phyloP scores from a whole-genome alignment of 805 yeast genomes.

The Monosporozyma servazzii region DNA sequence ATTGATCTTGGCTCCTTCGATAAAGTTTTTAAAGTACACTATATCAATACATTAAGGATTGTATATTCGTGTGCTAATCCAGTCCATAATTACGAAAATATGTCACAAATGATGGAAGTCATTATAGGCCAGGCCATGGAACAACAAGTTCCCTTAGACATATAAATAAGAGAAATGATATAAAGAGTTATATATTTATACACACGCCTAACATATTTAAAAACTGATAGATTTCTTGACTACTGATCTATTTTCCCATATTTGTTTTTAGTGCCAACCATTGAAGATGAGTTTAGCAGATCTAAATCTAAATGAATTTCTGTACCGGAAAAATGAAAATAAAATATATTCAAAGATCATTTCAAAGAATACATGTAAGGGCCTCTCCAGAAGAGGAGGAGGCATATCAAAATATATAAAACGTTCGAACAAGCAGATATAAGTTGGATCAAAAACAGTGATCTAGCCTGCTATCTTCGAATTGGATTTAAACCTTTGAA shows the following conservation, averaged over 20 bases:
- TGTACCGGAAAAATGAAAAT: neutral
- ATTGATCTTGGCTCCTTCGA: constrained; percentile 48
- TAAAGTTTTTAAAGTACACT: constrained; percentile 43
- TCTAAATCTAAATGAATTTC: neutral
- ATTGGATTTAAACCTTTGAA: too few relatives aligned
- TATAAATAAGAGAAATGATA: neutral
- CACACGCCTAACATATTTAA: neutral
- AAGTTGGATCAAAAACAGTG: neutral
- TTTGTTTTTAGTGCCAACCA: neutral
- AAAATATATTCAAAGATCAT: neutral
- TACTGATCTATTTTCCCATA: neutral
- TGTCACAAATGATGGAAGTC: constrained; percentile 25
- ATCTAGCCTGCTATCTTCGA: neutral
- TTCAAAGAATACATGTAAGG: neutral
- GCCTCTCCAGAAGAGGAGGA: neutral
- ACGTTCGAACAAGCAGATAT: neutral
- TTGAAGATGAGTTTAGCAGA: neutral
- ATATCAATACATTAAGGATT: constrained; percentile 38
- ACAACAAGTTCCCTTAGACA: constrained; percentile 13
- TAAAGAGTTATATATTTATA: neutral
- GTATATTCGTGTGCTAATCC: constrained; percentile 44
- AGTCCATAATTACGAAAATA: constrained; percentile 29
- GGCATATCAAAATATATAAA: neutral
- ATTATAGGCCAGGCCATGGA: constrained; percentile 20
- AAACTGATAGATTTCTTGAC: neutral